phyloP scores from a whole-genome alignment of 495 filamentous ascomycete genomes.

The Acidiella bohemica region DNA sequence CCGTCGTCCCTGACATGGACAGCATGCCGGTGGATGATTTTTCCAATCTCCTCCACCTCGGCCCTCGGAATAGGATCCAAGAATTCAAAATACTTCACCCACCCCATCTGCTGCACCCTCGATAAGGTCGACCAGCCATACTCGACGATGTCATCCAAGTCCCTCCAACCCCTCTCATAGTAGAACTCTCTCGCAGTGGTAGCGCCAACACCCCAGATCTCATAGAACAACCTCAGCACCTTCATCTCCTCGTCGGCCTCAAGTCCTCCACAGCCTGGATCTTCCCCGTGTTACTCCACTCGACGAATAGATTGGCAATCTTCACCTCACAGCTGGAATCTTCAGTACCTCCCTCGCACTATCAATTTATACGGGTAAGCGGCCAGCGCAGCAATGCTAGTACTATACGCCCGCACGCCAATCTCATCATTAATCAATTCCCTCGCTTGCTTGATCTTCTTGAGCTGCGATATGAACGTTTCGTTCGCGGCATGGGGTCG shows the following conservation, averaged over 20 bases:
- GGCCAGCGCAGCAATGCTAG: conserved; percentile 65
- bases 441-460: conserved; percentile 59
- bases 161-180: conserved; percentile 57
- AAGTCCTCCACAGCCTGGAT: conserved; percentile 51
- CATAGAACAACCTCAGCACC: conserved; percentile 54
- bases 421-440: conserved; percentile 59
- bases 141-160: conserved; percentile 74
- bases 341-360: conserved; percentile 46
- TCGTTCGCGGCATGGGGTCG: conserved; percentile 57
- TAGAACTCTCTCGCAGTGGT: conserved; percentile 75
- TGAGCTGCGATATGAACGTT: conserved; percentile 58
- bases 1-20: conserved; percentile 35
- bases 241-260: conserved; percentile 50
- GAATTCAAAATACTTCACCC: conserved; percentile 93
- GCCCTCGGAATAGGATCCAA: conserved; percentile 50
- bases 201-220: conserved; percentile 84
- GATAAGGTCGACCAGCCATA: conserved; percentile 62
- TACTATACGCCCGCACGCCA: conserved; percentile 77
- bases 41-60: conserved; percentile 61
- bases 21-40: conserved; percentile 49
- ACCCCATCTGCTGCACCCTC: conserved; percentile 78
- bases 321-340: conserved; percentile 71
- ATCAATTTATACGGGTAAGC: conserved; percentile 61
- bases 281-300: conserved; percentile 51
- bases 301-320: conserved; percentile 62